Percentiles rank a stretch among this genome's conserved stretches.
These are phyloP conservation scores for Leccinellum albellum DNA, from an alignment of 768 basidiomycete genomes.

Conservation along the genomic window DNA sequence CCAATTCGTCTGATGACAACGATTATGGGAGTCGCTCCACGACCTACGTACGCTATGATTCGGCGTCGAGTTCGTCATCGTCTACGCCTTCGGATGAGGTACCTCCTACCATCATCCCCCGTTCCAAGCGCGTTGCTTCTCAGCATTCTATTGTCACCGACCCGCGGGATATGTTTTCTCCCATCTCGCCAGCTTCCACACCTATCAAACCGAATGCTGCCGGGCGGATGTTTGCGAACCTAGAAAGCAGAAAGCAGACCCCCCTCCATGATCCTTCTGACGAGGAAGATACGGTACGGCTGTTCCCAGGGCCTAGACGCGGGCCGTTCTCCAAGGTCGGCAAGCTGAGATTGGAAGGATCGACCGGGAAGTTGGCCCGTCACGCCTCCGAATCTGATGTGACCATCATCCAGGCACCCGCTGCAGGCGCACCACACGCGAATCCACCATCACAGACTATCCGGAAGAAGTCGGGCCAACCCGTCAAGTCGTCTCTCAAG, in stretches of 20 bases:
- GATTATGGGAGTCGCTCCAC: constrained; percentile 4
- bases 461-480: constrained; percentile 92
- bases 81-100: constrained; percentile 35
- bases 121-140: constrained; percentile 35
- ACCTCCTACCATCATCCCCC: constrained; percentile 35
- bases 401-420: background rate
- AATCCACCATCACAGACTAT: constrained; percentile 38
- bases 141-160: constrained; percentile 22
- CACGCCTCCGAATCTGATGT: constrained; percentile 23
- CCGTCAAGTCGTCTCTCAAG: constrained; percentile 89
- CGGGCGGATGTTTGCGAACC: constrained; percentile 9
- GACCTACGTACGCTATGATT: constrained; percentile 19
- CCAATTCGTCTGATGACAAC: constrained; percentile 2
- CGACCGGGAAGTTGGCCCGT: constrained; percentile 15
- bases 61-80: constrained; percentile 35
- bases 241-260: constrained; percentile 11
- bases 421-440: background rate
- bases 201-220: constrained; percentile 20
- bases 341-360: constrained; percentile 25
- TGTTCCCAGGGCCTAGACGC: constrained; percentile 22
- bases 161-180: constrained; percentile 31
- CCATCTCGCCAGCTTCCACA: constrained; percentile 41
- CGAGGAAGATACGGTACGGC: constrained; percentile 23
- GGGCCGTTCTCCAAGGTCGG: constrained; percentile 17
- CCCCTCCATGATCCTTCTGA: constrained; percentile 30